Base-by-base conservation (phyloP, 2,329 filamentous ascomycete species). In the Venturia aucupariae region DNA sequence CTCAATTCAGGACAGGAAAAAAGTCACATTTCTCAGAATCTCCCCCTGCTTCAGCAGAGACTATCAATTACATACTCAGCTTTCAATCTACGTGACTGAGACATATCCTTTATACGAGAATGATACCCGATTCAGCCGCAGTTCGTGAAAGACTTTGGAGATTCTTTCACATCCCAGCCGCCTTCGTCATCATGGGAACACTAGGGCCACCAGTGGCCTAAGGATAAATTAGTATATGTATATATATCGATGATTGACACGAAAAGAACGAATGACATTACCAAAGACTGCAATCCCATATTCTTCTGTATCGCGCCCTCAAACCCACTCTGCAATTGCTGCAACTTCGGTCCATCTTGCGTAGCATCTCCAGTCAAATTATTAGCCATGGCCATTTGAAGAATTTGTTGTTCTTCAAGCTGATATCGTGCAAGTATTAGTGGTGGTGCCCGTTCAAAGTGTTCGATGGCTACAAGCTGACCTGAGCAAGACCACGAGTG, bases 401-500 rank as follows among this genome's bases (percentile, higher is more conserved):
- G 46, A 15, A 59, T 19, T 44, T 59, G 62, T 13, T 30, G 13
- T 44, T 42, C 46, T 46, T 64, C 62, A 6, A 64, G 22, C 46
- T 64, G 8, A 24, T 5, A 13, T 4, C 11, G 46, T 24, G 7
- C 4, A 1, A 35, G 15, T 3, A n/a, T 62, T 7, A 32, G 51
- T 54, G 8, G 42, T n/a, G n/a, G n/a, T n/a, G n/a, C n/a, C 2
- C 10, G 22, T 11, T 22, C 19, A 11, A 4, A 27, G 4, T 42
- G 10, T 42, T 61, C 6, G 1, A 19, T 15, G 17, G 10, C 0
- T 7, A 48, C 19, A 19, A 7, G 39, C 61, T 4, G 4, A 62
- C 61, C 42, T 62, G 61, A 27, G 39, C 61, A 17, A 64, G 51
- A 64, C 62, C 62, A 22, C 62, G 46, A 15, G 51, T 55, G 51